Evolutionary conservation across 257 asterid genomes (phyloP).

Genomic region (Solanum sparsipilum): DNA sequence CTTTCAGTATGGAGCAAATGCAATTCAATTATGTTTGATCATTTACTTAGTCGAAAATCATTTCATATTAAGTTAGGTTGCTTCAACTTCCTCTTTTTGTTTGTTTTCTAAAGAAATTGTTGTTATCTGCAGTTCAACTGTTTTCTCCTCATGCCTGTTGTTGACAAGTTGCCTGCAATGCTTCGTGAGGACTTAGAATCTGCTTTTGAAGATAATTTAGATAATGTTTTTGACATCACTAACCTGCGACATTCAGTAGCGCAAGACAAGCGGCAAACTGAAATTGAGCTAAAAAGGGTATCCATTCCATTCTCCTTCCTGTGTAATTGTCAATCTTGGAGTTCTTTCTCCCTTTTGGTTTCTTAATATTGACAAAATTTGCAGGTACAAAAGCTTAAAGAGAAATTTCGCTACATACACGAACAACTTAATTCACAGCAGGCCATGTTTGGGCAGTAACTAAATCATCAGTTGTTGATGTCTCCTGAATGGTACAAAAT

Average conservation of each 20-base stretch:
- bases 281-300: constrained; percentile 86
- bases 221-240: constrained; percentile 69
- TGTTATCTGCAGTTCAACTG: constrained; percentile 75
- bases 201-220: constrained; percentile 68
- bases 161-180: constrained; percentile 89
- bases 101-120: constrained; percentile 1
- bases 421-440: constrained; percentile 50
- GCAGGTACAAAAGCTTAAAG: constrained; percentile 81
- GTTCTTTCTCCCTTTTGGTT: background rate
- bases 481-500: background rate
- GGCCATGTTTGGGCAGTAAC: constrained; percentile 8
- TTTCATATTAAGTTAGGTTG: background rate
- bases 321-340: background rate
- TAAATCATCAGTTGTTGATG: background rate
- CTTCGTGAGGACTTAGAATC: constrained; percentile 81
- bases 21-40: background rate
- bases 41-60: background rate
- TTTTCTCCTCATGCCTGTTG: constrained; percentile 94
- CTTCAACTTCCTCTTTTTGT: background rate
- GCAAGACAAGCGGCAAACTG: constrained; percentile 65
- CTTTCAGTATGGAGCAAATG: background rate
- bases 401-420: constrained; percentile 70
- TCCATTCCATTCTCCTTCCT: background rate
- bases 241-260: constrained; percentile 60
- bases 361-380: background rate